Evolutionary conservation across 345 rosid species (phyloP), one percentile per base, ranked within the genome.

Genomic region (Chamaenerion angustifolium): DNA sequence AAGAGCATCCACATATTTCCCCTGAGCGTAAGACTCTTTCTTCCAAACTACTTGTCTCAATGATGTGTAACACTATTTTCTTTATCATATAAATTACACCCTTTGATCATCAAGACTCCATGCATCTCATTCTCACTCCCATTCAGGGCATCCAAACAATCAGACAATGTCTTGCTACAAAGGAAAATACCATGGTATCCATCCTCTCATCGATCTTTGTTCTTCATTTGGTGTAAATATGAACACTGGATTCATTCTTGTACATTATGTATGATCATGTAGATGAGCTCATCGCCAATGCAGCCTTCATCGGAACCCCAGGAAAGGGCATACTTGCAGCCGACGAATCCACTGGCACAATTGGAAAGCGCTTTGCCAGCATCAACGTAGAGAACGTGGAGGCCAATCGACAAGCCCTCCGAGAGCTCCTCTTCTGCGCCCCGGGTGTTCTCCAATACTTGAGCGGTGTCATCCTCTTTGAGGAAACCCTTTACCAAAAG

Each of bases 381-480:
- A 60, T 60, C 12, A 46, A 46, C 12, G 53, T 60, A 0, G 64
- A 60, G 57, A 60, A 60, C 42, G 46, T 16, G 46, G 57, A 60
- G 46, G 5, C 17, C 44, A 60, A 52, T 46, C 57, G 64, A 7
- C 46, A 23, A 46, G 45, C 52, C 19, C 44, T 44, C 23, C 46
- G 64, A 23, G 54, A 61, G 65, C 59, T 54, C 48, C 66, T 56
- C 40, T 61, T 54, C 45, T 61, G 59, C 55, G 49, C 55, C 16
- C 55, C 50, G 31, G 59, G 59, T 10, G 51, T 37, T 4, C 50
- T 54, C 10, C 56, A 49, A 16, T 43, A 43, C 51, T 51, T 62
- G 10, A 62, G 66, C 46, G 55, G 55, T 25, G 56, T 46, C 49
- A 61, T 55, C 50, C 59, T 54, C 59, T 54, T 62, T 40, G 56